Percentiles rank a stretch among this genome's conserved stretches.
Conservation (phyloP, 441 rosid species). For the Theobroma grandiflorum region DNA sequence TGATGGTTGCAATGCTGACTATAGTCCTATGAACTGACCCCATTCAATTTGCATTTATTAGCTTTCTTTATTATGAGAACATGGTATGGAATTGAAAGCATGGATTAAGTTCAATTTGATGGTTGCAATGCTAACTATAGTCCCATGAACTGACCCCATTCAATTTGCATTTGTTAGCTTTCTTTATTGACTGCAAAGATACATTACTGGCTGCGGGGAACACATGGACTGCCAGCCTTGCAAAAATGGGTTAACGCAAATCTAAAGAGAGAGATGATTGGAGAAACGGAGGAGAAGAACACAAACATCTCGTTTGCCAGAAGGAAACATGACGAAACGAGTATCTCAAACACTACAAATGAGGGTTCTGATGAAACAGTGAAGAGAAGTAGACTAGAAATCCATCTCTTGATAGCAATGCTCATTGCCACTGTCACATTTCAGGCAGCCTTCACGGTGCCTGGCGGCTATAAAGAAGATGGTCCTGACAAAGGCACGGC, state of each 20-base stretch:
- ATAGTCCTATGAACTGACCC: not conserved
- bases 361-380: not conserved
- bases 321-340: not conserved
- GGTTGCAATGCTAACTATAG: not conserved
- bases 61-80: not conserved
- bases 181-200: not conserved
- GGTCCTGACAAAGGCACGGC: slow-evolving; percentile 43
- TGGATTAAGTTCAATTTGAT: not conserved
- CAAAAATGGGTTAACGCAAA: not conserved
- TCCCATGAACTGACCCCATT: not conserved
- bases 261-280: not conserved
- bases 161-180: not conserved
- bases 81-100: too few species aligned
- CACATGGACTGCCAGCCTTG: not conserved
- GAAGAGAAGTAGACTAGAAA: not conserved
- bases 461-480: slow-evolving; percentile 25
- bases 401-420: slow-evolving; percentile 26
- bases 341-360: not conserved
- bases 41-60: not conserved
- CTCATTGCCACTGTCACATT: slow-evolving; percentile 23
- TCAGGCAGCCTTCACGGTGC: slow-evolving; percentile 31
- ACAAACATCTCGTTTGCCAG: not conserved
- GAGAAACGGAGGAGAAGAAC: not conserved
- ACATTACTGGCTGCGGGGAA: not conserved
- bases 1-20: not conserved